Conservation (phyloP, 352 stramenopile genomes). For the Thalassiosira exigua region DNA sequence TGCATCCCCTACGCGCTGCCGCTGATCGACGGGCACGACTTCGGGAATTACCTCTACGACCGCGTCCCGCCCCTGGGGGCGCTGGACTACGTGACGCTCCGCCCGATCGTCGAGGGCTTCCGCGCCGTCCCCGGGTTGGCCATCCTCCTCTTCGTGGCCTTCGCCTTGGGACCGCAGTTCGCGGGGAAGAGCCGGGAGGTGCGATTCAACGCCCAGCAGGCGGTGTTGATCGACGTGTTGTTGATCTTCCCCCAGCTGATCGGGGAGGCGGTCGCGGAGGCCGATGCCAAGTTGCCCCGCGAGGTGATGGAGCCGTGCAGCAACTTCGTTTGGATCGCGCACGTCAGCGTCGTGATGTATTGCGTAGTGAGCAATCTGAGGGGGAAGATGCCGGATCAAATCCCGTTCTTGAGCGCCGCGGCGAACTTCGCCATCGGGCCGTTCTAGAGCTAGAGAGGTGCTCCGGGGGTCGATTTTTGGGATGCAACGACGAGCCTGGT, state of each 20-base stretch:
- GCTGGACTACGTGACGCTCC: conserved; percentile 64
- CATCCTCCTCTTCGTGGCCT: conserved; percentile 63
- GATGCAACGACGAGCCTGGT: no score
- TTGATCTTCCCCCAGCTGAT: conserved; percentile 73
- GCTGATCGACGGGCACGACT: conserved; percentile 63
- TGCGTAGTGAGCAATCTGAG: conserved; percentile 63
- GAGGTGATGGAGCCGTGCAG: conserved; percentile 59
- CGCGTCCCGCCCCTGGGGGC: conserved; percentile 65
- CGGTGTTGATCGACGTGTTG: conserved; percentile 66
- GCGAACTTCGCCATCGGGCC: no score
- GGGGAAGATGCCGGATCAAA: conserved; percentile 77
- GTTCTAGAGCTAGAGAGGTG: no score
- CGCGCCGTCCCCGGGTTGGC: conserved; percentile 57
- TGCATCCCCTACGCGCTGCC: conserved; percentile 64
- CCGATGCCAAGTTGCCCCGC: conserved; percentile 51
- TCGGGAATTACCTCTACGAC: conserved; percentile 79
- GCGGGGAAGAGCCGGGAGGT: conserved; percentile 63
- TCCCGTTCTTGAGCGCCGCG: conserved; percentile 77
- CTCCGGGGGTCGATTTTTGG: no score
- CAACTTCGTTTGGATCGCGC: conserved; percentile 75
- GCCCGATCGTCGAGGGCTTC: conserved; percentile 60
- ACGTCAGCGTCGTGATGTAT: conserved; percentile 70
- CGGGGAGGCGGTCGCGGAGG: conserved; percentile 50
- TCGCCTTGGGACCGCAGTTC: conserved; percentile 66
- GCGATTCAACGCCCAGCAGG: conserved; percentile 77